Evolutionary conservation across 495 filamentous ascomycete species (phyloP).

Genomic region (Podospora didyma): DNA sequence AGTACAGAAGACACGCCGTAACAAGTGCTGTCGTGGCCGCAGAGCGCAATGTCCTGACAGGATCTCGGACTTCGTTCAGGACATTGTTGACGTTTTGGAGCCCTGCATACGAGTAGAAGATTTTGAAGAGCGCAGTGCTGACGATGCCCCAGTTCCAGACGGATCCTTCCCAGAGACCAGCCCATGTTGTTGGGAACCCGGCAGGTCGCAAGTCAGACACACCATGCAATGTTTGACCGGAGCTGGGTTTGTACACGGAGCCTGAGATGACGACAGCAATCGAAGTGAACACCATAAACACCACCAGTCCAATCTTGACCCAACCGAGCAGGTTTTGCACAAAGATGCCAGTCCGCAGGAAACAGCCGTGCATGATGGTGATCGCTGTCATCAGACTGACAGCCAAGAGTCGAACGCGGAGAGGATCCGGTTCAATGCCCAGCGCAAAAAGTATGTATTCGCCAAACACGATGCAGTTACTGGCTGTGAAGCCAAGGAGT

Average conservation of each 20-base stretch:
- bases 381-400: conserved; percentile 58
- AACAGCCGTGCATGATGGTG: conserved; percentile 58
- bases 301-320: conserved; percentile 61
- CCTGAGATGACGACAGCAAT: conserved; percentile 48
- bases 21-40: conserved; percentile 59
- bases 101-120: conserved; percentile 68
- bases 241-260: conserved; percentile 7
- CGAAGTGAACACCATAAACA: conserved; percentile 60
- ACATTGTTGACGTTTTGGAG: conserved; percentile 70
- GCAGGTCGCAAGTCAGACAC: conserved; percentile 4
- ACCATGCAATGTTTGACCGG: background rate
- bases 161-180: conserved; percentile 48
- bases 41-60: conserved; percentile 60
- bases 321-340: conserved; percentile 64
- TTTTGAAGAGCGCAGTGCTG: conserved; percentile 66
- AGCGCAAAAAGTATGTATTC: conserved; percentile 64
- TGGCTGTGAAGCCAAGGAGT: conserved; percentile 64
- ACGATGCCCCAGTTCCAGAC: conserved; percentile 54
- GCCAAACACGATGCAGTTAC: conserved; percentile 68
- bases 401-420: conserved; percentile 55
- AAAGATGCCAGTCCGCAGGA: conserved; percentile 58
- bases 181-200: conserved; percentile 22
- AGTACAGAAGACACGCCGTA: conserved; percentile 59
- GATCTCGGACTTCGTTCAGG: conserved; percentile 70
- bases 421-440: conserved; percentile 29